Percentiles rank a stretch among this genome's conserved stretches.
Conservation (phyloP, 2,329 filamentous ascomycete species). For the Pseudogymnoascus sp. region DNA sequence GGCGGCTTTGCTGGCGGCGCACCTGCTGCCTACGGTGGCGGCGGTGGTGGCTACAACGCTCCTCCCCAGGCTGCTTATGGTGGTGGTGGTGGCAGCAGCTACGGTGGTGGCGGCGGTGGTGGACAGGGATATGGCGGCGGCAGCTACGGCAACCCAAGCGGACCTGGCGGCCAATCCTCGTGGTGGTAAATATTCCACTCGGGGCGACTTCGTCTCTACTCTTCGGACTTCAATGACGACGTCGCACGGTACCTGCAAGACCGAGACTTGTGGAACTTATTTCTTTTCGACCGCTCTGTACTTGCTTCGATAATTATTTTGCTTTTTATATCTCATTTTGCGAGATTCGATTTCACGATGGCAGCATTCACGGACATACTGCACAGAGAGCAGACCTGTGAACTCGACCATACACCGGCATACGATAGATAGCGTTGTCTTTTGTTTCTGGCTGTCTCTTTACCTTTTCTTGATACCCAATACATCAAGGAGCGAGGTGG, state of each 20-base stretch:
- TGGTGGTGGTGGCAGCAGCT: constrained; percentile 30
- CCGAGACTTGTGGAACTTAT: constrained; percentile 5
- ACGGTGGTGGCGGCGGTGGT: constrained; percentile 33
- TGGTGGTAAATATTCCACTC: constrained; percentile 43
- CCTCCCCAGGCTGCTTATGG: constrained; percentile 32
- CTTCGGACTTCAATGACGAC: constrained; percentile 6
- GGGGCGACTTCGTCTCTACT: constrained; percentile 17
- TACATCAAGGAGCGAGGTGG: constrained; percentile 27
- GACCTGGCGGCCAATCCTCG: constrained; percentile 39
- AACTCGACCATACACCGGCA: constrained; percentile 27
- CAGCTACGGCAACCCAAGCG: constrained; percentile 46
- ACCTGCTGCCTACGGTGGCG: constrained; percentile 30
- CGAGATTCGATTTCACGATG: constrained; percentile 26
- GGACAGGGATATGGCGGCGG: constrained; percentile 32
- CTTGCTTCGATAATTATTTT: constrained; percentile 14
- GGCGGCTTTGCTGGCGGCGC: constrained; percentile 25
- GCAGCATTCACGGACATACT: constrained; percentile 21
- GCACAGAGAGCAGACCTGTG: constrained; percentile 21
- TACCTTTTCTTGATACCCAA: constrained; percentile 25
- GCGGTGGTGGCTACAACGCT: constrained; percentile 38
- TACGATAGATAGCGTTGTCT: constrained; percentile 32
- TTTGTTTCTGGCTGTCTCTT: constrained; percentile 27
- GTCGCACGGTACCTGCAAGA: neutral
- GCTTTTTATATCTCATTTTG: constrained; percentile 16
- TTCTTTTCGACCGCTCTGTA: constrained; percentile 4